phyloP scores from a whole-genome alignment of 345 rosid genomes.

The Populus ilicifolia region DNA sequence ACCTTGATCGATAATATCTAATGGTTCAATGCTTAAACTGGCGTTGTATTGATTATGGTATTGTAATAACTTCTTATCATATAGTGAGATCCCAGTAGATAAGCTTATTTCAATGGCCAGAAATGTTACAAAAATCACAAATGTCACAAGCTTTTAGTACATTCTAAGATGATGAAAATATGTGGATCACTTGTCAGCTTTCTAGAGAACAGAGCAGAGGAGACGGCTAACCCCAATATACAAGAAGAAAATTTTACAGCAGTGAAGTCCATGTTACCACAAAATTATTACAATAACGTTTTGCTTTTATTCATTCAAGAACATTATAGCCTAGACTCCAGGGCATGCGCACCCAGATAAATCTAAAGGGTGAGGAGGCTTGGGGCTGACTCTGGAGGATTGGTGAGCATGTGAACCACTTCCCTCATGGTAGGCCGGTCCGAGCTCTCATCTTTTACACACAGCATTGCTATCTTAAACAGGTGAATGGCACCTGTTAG shows the following conservation, averaged over 20 bases:
- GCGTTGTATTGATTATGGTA: too few relatives aligned
- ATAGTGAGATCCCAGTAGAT: too few relatives aligned
- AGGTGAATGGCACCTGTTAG: constrained; percentile 52
- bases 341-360: neutral
- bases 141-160: too few relatives aligned
- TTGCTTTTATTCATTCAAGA: constrained; percentile 6
- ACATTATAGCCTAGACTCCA: neutral
- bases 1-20: too few relatives aligned
- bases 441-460: constrained; percentile 68
- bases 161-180: too few relatives aligned
- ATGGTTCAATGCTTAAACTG: too few relatives aligned
- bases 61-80: too few relatives aligned
- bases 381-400: constrained; percentile 50
- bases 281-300: constrained; percentile 17
- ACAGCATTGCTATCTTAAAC: constrained; percentile 74
- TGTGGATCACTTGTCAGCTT: too few relatives aligned
- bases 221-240: neutral
- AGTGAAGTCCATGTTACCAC: neutral
- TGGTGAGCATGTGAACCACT: constrained; percentile 75
- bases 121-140: too few relatives aligned
- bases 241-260: neutral
- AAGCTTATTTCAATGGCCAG: too few relatives aligned
- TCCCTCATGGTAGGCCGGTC: constrained; percentile 86
- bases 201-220: neutral
- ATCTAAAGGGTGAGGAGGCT: constrained; percentile 30